phyloP scores from a whole-genome alignment of 129 eudicot species.

The Flaveria brownii region DNA sequence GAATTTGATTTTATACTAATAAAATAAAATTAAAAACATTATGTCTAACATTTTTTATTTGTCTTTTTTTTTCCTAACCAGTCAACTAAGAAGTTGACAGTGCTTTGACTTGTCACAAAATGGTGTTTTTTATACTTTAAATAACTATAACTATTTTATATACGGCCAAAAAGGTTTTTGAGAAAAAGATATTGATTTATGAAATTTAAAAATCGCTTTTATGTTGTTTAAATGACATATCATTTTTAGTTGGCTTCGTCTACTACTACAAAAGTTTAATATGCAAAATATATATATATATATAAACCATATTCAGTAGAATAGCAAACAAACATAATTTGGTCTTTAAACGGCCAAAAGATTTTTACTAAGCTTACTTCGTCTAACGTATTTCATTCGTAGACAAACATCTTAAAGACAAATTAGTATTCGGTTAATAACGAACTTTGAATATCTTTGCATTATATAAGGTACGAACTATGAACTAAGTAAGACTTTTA shows the following conservation, averaged over 20 bases:
- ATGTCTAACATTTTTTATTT: constrained; percentile 16
- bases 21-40: background rate
- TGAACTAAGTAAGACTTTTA: too few relatives aligned
- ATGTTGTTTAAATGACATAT: background rate
- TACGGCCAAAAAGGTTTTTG: background rate
- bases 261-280: background rate
- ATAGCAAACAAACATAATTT: too few relatives aligned
- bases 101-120: background rate
- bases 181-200: background rate
- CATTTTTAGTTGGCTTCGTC: background rate
- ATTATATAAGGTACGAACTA: too few relatives aligned
- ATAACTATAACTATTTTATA: background rate
- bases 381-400: too few relatives aligned
- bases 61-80: background rate
- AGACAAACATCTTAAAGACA: background rate
- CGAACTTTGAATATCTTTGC: too few relatives aligned
- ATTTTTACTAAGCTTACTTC: background rate
- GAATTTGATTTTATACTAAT: too few relatives aligned
- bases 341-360: background rate
- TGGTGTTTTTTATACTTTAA: too few relatives aligned
- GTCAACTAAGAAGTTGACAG: background rate
- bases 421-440: too few relatives aligned
- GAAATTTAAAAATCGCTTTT: background rate
- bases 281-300: background rate
- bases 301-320: too few relatives aligned